A percentile compares a stretch with the other conserved stretches of the same genome.
Evolutionary conservation across 306 rosid genomes (phyloP).

Genomic region (Begonia loranthoides): DNA sequence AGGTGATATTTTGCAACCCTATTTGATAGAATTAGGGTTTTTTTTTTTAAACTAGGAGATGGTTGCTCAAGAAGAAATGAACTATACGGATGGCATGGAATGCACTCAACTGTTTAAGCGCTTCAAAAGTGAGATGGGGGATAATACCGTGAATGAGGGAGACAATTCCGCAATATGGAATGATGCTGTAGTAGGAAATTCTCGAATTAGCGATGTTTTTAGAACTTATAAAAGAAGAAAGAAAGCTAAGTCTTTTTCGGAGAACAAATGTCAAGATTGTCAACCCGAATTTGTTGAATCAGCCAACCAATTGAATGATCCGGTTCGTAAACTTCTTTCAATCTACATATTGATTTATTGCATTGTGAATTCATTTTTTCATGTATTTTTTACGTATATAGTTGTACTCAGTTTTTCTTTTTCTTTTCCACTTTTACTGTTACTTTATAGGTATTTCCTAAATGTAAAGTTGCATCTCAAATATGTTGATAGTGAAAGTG

Average conservation of each 20-base stretch:
- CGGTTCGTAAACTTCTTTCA: conserved; percentile 30
- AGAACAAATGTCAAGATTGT: conserved; percentile 29
- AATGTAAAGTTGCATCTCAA: too few relatives aligned
- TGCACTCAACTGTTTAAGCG: conserved; percentile 13
- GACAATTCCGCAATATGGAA: conserved; percentile 13
- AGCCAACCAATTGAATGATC: conserved; percentile 22
- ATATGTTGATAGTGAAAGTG: too few relatives aligned
- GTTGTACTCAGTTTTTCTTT: too few relatives aligned
- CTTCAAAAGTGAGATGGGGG: conserved; percentile 21
- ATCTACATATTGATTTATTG: background rate
- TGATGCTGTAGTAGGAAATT: conserved; percentile 24
- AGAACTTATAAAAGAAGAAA: conserved; percentile 86
- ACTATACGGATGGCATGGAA: conserved; percentile 24
- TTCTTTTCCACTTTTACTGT: too few relatives aligned
- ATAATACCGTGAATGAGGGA: conserved; percentile 1
- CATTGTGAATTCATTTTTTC: background rate
- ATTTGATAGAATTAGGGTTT: conserved; percentile 21
- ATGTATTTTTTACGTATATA: too few relatives aligned
- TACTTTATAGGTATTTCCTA: too few relatives aligned
- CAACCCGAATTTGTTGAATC: conserved; percentile 24
- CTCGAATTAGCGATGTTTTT: conserved; percentile 22
- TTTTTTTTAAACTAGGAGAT: conserved; percentile 18
- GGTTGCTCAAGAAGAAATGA: conserved; percentile 33
- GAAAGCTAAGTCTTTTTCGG: conserved; percentile 25
- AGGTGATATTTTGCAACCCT: conserved; percentile 48